Evolutionary conservation across 2,329 filamentous ascomycete species (phyloP).

Genomic region (Plectosphaerella plurivora): DNA sequence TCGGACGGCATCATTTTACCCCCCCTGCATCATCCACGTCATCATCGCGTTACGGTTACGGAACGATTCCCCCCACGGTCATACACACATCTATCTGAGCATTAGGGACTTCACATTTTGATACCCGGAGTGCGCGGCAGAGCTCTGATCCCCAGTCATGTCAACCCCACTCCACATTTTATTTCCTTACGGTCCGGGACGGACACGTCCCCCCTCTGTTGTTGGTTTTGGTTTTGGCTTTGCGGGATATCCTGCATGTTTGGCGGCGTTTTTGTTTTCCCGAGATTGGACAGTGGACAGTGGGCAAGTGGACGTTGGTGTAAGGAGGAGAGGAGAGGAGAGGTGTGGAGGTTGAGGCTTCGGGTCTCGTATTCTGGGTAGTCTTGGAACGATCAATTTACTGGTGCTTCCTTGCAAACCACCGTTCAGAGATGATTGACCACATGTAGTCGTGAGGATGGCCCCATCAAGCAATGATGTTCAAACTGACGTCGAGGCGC

Average conservation of each 20-base stretch:
- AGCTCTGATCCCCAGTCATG: slow-evolving; percentile 13
- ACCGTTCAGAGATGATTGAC: too few species aligned
- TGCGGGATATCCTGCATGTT: neutral
- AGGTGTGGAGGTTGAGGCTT: too few species aligned
- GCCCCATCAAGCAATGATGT: neutral
- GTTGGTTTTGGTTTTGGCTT: neutral
- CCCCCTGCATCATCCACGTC: neutral
- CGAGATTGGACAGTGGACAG: neutral
- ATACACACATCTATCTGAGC: slow-evolving; percentile 7
- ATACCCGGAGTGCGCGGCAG: slow-evolving; percentile 15
- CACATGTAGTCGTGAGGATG: too few species aligned
- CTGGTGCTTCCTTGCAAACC: too few species aligned
- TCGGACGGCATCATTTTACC: neutral
- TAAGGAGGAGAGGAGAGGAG: too few species aligned
- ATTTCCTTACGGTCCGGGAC: slow-evolving; percentile 1
- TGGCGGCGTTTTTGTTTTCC: neutral
- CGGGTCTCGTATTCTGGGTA: too few species aligned
- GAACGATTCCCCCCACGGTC: slow-evolving; percentile 5
- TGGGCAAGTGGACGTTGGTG: too few species aligned
- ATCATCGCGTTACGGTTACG: slow-evolving; percentile 10
- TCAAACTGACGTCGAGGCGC: neutral
- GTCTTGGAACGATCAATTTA: too few species aligned
- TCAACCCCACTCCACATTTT: slow-evolving; percentile 12
- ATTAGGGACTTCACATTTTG: slow-evolving; percentile 11
- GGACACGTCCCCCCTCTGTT: slow-evolving; percentile 1